Evolutionary conservation across 2,329 filamentous ascomycete species (phyloP).

Genomic region (Fusarium sp.): DNA sequence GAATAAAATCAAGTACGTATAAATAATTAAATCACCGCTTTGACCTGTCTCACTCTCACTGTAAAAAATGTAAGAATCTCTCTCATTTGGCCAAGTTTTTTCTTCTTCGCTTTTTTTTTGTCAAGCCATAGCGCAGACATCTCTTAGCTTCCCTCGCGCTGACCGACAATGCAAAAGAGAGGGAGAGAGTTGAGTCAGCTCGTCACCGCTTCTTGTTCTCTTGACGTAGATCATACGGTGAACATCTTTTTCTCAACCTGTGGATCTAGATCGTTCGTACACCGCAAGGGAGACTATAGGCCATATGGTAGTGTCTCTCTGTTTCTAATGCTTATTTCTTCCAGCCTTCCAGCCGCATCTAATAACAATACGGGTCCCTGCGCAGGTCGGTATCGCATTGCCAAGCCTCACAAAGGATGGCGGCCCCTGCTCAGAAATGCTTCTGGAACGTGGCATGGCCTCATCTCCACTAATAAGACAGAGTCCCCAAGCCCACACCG

Average conservation of each 20-base stretch:
- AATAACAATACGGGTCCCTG: neutral
- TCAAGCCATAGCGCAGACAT: slow-evolving; percentile 10
- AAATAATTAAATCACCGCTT: slow-evolving; percentile 9
- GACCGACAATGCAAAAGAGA: slow-evolving; percentile 32
- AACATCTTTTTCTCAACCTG: slow-evolving; percentile 13
- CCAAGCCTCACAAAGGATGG: slow-evolving; percentile 6
- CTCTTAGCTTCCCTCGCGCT: slow-evolving; percentile 23
- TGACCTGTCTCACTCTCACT: slow-evolving; percentile 11
- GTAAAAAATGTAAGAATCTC: neutral
- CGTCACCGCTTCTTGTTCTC: slow-evolving; percentile 34
- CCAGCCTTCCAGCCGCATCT: neutral
- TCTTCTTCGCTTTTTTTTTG: slow-evolving; percentile 4
- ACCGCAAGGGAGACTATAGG: neutral
- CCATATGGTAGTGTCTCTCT: slow-evolving; percentile 8
- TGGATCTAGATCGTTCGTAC: slow-evolving; percentile 9
- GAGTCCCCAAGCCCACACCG: neutral
- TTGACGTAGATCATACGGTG: slow-evolving; percentile 16
- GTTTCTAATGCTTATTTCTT: neutral
- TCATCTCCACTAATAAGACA: slow-evolving; percentile 33
- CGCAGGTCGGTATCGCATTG: slow-evolving; percentile 2
- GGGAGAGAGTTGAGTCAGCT: slow-evolving; percentile 2
- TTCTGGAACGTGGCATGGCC: slow-evolving; percentile 41
- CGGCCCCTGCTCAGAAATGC: slow-evolving; percentile 26
- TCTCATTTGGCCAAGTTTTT: neutral
- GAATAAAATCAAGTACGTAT: neutral